phyloP scores from a whole-genome alignment of 2,329 filamentous ascomycete genomes.

The Daldinia eschscholtzii region DNA sequence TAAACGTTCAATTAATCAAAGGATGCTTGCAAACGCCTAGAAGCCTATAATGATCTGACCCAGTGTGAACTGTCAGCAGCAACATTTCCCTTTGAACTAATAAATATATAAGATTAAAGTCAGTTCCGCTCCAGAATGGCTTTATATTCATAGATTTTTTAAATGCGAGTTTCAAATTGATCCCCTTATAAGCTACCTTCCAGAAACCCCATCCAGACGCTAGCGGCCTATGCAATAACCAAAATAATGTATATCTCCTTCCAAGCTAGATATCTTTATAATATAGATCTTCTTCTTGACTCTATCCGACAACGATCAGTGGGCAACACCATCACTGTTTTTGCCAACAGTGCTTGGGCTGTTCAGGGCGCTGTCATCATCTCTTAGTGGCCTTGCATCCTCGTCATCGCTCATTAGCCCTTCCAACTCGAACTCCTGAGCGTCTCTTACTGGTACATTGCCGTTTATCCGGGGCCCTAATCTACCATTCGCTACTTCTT shows the following conservation, averaged over 20 bases:
- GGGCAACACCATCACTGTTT: slow-evolving; percentile 57
- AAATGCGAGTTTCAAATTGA: not conserved
- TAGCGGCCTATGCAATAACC: slow-evolving; percentile 36
- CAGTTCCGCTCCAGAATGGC: not conserved
- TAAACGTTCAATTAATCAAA: too few species aligned
- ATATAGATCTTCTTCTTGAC: slow-evolving; percentile 3
- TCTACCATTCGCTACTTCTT: slow-evolving; percentile 56
- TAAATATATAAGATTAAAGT: not conserved
- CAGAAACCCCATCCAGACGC: slow-evolving; percentile 33
- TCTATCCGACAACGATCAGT: slow-evolving; percentile 25
- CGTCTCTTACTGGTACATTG: slow-evolving; percentile 71
- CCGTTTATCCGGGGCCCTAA: slow-evolving; percentile 53
- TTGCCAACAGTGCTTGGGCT: slow-evolving; percentile 64
- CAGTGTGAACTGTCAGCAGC: too few species aligned
- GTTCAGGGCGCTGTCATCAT: slow-evolving; percentile 56
- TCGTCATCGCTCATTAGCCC: slow-evolving; percentile 92
- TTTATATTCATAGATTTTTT: slow-evolving; percentile 20
- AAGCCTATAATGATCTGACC: too few species aligned
- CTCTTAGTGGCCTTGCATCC: slow-evolving; percentile 54
- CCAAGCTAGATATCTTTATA: slow-evolving; percentile 5
- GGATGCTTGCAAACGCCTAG: too few species aligned
- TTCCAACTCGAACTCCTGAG: slow-evolving; percentile 93
- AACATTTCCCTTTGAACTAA: too few species aligned
- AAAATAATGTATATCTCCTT: slow-evolving; percentile 10
- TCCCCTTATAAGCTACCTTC: slow-evolving; percentile 17